Conservation (phyloP, 169 alveolate species). For the Eimeria acervulina region DNA sequence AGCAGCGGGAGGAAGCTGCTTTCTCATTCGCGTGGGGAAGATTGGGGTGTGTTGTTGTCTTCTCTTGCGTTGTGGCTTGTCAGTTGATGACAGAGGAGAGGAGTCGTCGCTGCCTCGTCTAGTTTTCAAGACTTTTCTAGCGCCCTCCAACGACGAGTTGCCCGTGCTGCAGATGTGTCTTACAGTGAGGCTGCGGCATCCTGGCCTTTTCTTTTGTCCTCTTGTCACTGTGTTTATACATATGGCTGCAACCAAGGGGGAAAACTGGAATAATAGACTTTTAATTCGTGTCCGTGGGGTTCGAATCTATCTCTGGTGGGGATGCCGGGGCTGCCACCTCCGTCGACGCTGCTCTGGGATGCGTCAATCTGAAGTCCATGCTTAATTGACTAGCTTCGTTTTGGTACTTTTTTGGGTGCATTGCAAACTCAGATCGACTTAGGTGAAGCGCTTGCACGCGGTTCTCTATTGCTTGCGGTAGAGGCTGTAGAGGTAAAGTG, state of each 20-base stretch:
- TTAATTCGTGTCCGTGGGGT: background rate
- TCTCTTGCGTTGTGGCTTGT: background rate
- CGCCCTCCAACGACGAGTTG: constrained; percentile 29
- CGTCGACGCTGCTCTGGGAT: background rate
- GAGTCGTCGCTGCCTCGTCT: constrained; percentile 46
- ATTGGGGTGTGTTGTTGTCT: background rate
- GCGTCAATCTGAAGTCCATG: background rate
- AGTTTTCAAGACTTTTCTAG: constrained; percentile 38
- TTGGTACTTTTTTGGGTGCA: background rate
- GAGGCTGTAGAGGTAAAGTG: constrained; percentile 50
- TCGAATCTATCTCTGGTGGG: background rate
- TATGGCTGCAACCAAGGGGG: background rate
- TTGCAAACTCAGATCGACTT: constrained; percentile 55
- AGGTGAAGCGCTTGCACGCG: constrained; percentile 66
- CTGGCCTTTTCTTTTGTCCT: background rate
- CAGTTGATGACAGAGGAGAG: constrained; percentile 21
- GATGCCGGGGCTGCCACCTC: background rate
- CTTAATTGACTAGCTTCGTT: background rate
- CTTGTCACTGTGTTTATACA: background rate
- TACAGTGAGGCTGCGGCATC: background rate
- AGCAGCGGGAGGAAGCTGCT: background rate
- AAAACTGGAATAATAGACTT: background rate
- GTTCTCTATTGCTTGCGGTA: constrained; percentile 79
- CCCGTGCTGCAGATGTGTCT: constrained; percentile 49
- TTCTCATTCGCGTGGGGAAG: background rate